Conservation (phyloP, 2,329 filamentous ascomycete species). For the Ascocoryne sarcoides region DNA sequence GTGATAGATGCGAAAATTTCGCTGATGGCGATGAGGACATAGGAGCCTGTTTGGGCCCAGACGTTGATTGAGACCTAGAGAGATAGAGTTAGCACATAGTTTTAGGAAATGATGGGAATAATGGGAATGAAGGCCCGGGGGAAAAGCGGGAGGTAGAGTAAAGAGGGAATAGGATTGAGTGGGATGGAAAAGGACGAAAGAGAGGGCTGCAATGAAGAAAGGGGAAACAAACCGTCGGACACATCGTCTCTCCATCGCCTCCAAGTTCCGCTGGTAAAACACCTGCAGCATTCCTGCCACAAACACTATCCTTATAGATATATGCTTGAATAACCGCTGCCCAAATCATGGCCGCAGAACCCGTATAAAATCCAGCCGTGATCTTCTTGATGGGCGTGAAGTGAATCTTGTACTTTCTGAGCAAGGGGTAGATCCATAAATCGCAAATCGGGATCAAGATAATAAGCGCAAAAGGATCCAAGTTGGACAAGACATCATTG, state of each 20-base stretch:
- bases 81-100: no score
- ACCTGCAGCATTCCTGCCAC: conserved; percentile 44
- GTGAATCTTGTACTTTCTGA: conserved; percentile 53
- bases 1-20: conserved; percentile 51
- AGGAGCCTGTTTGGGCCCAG: conserved; percentile 42
- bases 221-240: conserved; percentile 39
- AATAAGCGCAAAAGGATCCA: conserved; percentile 67
- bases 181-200: no score
- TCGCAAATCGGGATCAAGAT: conserved; percentile 68
- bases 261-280: conserved; percentile 26
- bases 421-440: conserved; percentile 56
- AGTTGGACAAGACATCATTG: conserved; percentile 69
- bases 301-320: conserved; percentile 56
- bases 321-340: conserved; percentile 49
- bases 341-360: conserved; percentile 50
- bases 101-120: no score
- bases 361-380: conserved; percentile 58
- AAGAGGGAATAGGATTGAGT: no score
- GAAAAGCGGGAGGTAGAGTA: no score
- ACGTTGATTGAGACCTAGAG: no score
- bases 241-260: conserved; percentile 36
- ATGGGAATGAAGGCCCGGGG: no score
- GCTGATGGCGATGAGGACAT: conserved; percentile 44
- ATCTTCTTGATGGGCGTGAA: conserved; percentile 75
- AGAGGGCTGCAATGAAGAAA: no score